A percentile compares a stretch with the other conserved stretches of the same genome.
Evolutionary conservation across 1,139 yeast species (phyloP).

Genomic region (Zygosaccharomyces pseudobailii): DNA sequence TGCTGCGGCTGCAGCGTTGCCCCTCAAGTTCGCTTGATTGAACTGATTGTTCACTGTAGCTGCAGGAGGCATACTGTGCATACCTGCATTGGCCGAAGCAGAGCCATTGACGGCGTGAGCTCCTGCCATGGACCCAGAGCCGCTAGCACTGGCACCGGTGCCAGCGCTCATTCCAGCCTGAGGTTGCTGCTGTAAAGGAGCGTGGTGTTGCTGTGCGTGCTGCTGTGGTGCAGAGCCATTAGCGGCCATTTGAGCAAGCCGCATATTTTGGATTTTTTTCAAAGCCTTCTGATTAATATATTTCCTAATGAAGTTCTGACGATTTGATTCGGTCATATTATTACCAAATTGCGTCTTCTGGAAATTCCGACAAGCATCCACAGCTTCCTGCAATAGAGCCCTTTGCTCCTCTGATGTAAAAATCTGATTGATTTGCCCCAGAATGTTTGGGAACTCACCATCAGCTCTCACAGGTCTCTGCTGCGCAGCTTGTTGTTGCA

Average conservation of each 20-base stretch:
- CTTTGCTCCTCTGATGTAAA: conserved; percentile 35
- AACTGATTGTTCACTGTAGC: conserved; percentile 4
- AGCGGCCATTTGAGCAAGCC: conserved; percentile 26
- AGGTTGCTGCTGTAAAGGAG: conserved; percentile 6
- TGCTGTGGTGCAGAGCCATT: conserved; percentile 10
- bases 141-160: conserved; percentile 2
- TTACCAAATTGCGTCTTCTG: conserved; percentile 28
- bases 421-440: conserved; percentile 35
- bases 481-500: conserved; percentile 16
- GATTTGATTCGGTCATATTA: conserved; percentile 27
- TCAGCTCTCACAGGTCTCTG: conserved; percentile 22
- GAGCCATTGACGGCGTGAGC: conserved; percentile 2
- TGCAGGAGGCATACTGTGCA: neutral
- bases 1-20: conserved; percentile 3
- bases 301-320: conserved; percentile 32
- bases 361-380: conserved; percentile 31
- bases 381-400: conserved; percentile 30
- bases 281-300: conserved; percentile 40
- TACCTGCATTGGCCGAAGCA: conserved; percentile 1
- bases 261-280: conserved; percentile 34
- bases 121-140: neutral
- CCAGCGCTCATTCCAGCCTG: neutral
- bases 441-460: conserved; percentile 33
- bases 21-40: conserved; percentile 2
- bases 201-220: conserved; percentile 9